Conservation (phyloP, 2,329 filamentous ascomycete species). For the Epichloe aotearoae region DNA sequence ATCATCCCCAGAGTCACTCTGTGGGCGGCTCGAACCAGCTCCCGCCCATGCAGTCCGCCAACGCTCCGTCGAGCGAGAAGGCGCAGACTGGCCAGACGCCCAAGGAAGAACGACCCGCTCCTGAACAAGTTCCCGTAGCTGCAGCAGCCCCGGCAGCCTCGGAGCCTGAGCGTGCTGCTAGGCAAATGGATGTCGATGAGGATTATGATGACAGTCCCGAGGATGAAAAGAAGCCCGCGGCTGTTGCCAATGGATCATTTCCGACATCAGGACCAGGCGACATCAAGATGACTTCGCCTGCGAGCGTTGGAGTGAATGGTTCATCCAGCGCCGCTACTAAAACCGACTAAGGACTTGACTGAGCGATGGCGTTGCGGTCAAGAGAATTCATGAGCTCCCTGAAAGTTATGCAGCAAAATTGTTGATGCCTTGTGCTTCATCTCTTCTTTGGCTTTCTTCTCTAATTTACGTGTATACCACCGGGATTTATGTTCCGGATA, state of each 20-base stretch:
- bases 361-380: background rate
- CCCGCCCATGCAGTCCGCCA: slow-evolving; percentile 49
- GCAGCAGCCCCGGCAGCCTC: slow-evolving; percentile 38
- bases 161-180: slow-evolving; percentile 70
- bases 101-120: slow-evolving; percentile 47
- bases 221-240: slow-evolving; percentile 55
- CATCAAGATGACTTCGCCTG: slow-evolving; percentile 27
- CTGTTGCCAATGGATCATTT: slow-evolving; percentile 29
- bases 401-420: slow-evolving; percentile 11
- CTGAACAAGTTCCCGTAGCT: slow-evolving; percentile 26
- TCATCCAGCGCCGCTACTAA: slow-evolving; percentile 22
- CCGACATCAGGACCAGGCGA: slow-evolving; percentile 37
- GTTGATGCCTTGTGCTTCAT: slow-evolving; percentile 9
- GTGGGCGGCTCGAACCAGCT: slow-evolving; percentile 39
- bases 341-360: slow-evolving; percentile 23
- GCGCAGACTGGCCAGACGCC: slow-evolving; percentile 18
- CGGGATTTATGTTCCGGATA: slow-evolving; percentile 2
- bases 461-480: slow-evolving; percentile 7
- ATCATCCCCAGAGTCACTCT: slow-evolving; percentile 50
- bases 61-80: slow-evolving; percentile 41
- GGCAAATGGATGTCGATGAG: slow-evolving; percentile 95
- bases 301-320: slow-evolving; percentile 28
- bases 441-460: slow-evolving; percentile 11
- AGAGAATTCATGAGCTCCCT: slow-evolving; percentile 13
- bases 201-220: slow-evolving; percentile 93